phyloP scores from a whole-genome alignment of 768 basidiomycete species.

The Candolleomyces aberdarensis region DNA sequence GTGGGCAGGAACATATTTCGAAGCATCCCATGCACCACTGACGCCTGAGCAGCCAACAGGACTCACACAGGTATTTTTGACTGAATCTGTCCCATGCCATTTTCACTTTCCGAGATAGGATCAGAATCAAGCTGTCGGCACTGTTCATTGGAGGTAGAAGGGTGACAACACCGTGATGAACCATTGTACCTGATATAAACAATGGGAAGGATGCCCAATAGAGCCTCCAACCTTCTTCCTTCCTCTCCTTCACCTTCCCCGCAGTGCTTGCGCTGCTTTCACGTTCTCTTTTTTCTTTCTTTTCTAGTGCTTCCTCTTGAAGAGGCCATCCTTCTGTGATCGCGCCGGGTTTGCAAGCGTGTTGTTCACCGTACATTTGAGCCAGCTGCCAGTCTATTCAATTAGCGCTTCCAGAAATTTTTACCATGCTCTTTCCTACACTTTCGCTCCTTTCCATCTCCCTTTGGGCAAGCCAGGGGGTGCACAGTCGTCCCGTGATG shows the following conservation, averaged over 20 bases:
- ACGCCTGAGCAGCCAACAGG: too few species aligned
- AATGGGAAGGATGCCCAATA: too few species aligned
- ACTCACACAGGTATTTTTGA: too few species aligned
- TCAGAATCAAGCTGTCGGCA: background rate
- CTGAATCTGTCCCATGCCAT: too few species aligned
- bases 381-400: too few species aligned
- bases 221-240: background rate
- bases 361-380: too few species aligned
- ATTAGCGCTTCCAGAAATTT: too few species aligned
- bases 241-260: background rate
- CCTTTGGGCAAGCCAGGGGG: background rate
- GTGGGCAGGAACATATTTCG: too few species aligned
- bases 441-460: background rate
- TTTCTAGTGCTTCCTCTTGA: constrained; percentile 12
- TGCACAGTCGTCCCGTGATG: background rate
- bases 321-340: constrained; percentile 2
- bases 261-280: constrained; percentile 4
- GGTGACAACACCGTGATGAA: background rate
- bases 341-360: too few species aligned
- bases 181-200: background rate
- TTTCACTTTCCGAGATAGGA: too few species aligned
- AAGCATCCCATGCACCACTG: too few species aligned
- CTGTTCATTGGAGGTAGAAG: background rate
- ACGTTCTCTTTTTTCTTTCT: background rate
- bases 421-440: background rate